Percentiles rank a stretch among this genome's conserved stretches.
These are phyloP conservation scores for Ceriops zippeliana DNA, from an alignment of 345 rosid species.

Conservation along the genomic window DNA sequence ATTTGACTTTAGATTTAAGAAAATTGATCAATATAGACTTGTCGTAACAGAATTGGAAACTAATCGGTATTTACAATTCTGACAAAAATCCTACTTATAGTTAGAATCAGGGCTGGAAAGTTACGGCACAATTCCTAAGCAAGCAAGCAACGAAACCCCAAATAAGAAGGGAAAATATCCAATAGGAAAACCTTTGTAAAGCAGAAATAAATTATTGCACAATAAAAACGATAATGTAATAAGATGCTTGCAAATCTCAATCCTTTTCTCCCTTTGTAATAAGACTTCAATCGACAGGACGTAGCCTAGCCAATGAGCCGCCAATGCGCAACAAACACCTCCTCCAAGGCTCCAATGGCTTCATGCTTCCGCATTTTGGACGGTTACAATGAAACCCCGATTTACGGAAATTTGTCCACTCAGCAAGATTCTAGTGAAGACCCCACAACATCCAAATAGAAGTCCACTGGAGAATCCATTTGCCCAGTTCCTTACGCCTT, in stretches of 20 bases:
- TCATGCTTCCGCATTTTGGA: conserved; percentile 14
- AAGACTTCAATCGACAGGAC: not conserved
- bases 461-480: conserved; percentile 1
- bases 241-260: not conserved
- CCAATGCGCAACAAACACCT: not conserved
- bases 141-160: no score
- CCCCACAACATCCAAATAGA: not conserved
- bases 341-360: not conserved
- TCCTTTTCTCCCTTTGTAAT: not conserved
- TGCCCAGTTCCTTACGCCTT: conserved; percentile 20
- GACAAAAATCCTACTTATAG: no score
- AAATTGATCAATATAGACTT: no score
- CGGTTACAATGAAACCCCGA: conserved; percentile 31
- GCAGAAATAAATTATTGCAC: no score
- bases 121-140: no score
- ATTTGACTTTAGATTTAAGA: no score
- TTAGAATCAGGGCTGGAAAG: no score
- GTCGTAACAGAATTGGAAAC: no score
- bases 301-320: not conserved
- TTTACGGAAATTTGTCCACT: conserved; percentile 31
- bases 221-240: no score
- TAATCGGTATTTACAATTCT: no score
- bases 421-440: conserved; percentile 12
- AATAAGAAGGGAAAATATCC: no score
- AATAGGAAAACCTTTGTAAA: not conserved